A percentile compares a stretch with the other conserved stretches of the same genome.
These are phyloP conservation scores for Exophiala oligosperma DNA, from an alignment of 2,329 filamentous ascomycete species.

Conservation along the genomic window DNA sequence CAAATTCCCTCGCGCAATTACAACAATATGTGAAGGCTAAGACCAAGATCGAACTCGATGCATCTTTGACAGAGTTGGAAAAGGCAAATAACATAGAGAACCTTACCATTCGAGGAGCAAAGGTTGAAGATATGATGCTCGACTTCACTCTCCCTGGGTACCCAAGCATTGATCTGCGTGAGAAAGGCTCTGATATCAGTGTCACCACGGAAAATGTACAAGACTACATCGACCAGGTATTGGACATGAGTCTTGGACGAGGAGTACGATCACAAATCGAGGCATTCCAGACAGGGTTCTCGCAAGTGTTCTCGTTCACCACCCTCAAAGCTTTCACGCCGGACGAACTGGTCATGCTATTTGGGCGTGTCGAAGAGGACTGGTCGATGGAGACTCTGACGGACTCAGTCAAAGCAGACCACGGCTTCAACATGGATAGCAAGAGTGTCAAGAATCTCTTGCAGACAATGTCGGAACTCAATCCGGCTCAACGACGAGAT, in stretches of 20 bases:
- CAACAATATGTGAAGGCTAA: constrained; percentile 85
- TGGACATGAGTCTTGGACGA: constrained; percentile 86
- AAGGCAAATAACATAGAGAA: constrained; percentile 69
- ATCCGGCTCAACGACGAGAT: constrained; percentile 73
- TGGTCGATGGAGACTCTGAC: constrained; percentile 97
- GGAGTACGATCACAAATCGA: constrained; percentile 88
- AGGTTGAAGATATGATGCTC: constrained; percentile 81
- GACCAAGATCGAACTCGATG: constrained; percentile 75
- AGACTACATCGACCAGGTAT: constrained; percentile 80
- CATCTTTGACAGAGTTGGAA: constrained; percentile 62
- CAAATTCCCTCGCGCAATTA: constrained; percentile 79
- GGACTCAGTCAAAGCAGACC: constrained; percentile 98
- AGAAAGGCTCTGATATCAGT: constrained; percentile 69
- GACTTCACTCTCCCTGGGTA: constrained; percentile 96
- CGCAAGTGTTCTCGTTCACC: constrained; percentile 92
- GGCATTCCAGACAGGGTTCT: constrained; percentile 87
- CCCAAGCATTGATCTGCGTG: constrained; percentile 76
- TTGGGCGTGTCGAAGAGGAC: constrained; percentile 89
- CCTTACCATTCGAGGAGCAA: constrained; percentile 73
- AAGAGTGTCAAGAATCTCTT: constrained; percentile 90
- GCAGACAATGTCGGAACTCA: constrained; percentile 89
- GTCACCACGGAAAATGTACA: constrained; percentile 93
- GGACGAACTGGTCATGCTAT: constrained; percentile 90
- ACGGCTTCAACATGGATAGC: constrained; percentile 98
- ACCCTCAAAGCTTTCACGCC: constrained; percentile 92